Conservation (phyloP, 2,329 filamentous ascomycete genomes). For the Claviceps spartinae region DNA sequence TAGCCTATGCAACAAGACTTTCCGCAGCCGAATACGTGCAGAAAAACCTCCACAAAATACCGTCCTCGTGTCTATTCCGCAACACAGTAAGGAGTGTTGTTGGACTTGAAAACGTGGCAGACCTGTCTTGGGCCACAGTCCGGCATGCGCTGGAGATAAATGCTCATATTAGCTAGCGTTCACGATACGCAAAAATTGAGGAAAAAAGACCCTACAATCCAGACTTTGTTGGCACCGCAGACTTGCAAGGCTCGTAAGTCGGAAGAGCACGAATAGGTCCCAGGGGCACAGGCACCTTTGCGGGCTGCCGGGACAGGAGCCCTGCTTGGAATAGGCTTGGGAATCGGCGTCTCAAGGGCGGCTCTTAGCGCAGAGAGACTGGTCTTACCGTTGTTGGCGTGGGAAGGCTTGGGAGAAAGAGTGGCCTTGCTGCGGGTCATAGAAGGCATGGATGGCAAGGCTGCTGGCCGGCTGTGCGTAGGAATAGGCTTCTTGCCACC, state of each 20-base stretch:
- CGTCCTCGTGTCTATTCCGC: background rate
- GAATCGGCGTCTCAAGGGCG: background rate
- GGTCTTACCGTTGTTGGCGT: background rate
- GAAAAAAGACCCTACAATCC: background rate
- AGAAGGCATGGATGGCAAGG: background rate
- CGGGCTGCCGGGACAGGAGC: background rate
- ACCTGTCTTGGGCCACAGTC: background rate
- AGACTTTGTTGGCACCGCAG: background rate
- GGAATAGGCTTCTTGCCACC: background rate
- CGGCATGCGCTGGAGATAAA: background rate
- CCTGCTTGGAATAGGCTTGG: background rate
- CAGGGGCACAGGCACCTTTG: background rate
- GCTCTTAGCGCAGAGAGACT: background rate
- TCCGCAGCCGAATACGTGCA: too few relatives aligned
- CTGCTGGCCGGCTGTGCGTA: background rate
- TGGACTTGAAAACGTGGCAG: background rate
- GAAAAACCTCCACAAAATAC: too few relatives aligned
- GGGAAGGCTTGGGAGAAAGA: background rate
- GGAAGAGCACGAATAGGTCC: background rate
- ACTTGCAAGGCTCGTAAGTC: conserved; percentile 1
- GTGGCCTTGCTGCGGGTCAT: background rate
- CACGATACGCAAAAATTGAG: background rate
- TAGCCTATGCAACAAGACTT: background rate
- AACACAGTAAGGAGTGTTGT: conserved; percentile 4
- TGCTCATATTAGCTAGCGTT: background rate